phyloP scores from a whole-genome alignment of 1,284 basidiomycete genomes.

The Sanguinoderma infundibulare region DNA sequence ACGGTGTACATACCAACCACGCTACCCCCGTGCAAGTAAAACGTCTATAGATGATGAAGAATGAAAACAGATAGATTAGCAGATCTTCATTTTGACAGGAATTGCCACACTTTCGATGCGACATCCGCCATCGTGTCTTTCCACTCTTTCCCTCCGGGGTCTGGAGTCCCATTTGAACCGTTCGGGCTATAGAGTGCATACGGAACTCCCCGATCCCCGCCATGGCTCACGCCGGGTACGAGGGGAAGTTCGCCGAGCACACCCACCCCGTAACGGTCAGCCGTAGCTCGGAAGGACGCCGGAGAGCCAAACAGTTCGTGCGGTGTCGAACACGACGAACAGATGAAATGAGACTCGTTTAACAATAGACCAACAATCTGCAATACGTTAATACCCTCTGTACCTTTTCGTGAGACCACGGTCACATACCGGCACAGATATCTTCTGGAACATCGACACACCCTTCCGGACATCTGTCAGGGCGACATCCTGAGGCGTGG shows the following conservation, averaged over 20 bases:
- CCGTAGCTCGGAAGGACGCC: slow-evolving; percentile 67
- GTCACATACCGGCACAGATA: slow-evolving; percentile 79
- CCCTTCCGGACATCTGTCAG: slow-evolving; percentile 93
- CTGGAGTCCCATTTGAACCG: slow-evolving; percentile 23
- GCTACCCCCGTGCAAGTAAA: no score
- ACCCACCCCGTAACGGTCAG: slow-evolving; percentile 62
- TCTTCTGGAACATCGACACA: slow-evolving; percentile 91
- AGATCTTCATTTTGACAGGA: slow-evolving; percentile 9
- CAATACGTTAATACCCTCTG: not conserved
- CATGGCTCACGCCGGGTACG: slow-evolving; percentile 75
- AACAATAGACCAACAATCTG: slow-evolving; percentile 90
- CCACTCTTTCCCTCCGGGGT: slow-evolving; percentile 43
- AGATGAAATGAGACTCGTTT: slow-evolving; percentile 92
- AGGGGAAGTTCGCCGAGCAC: slow-evolving; percentile 89
- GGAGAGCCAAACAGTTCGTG: slow-evolving; percentile 86
- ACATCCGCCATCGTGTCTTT: slow-evolving; percentile 48
- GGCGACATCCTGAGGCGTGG: slow-evolving; percentile 96
- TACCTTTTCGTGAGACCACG: not conserved
- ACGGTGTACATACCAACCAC: no score
- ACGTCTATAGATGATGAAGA: not conserved
- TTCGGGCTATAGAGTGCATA: slow-evolving; percentile 46
- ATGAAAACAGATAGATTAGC: not conserved
- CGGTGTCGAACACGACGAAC: slow-evolving; percentile 70
- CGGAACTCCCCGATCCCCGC: slow-evolving; percentile 78
- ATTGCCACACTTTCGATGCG: slow-evolving; percentile 47